Percentiles rank a stretch among this genome's conserved stretches.
phyloP scores from a whole-genome alignment of 2,329 filamentous ascomycete genomes.

The Colletotrichum sp. region DNA sequence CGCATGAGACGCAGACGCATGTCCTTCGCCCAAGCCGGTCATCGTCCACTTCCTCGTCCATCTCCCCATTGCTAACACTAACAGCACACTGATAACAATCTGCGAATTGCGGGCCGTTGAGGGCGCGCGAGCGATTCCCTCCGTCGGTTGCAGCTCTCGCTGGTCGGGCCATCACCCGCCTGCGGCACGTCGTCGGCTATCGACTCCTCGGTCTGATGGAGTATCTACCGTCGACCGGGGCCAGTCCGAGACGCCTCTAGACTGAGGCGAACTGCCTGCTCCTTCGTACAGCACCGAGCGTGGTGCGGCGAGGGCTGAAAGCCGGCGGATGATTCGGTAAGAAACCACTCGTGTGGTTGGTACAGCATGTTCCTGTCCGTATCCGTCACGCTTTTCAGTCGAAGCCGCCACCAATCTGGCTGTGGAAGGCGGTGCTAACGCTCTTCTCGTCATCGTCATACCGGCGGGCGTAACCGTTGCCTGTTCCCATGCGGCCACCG shows the following conservation, averaged over 20 bases:
- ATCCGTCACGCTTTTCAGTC: slow-evolving; percentile 44
- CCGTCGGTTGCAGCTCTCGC: slow-evolving; percentile 19
- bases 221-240: not conserved
- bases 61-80: slow-evolving; percentile 10
- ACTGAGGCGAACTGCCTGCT: slow-evolving; percentile 11
- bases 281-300: slow-evolving; percentile 17
- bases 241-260: slow-evolving; percentile 1
- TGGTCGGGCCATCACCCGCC: slow-evolving; percentile 21
- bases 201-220: not conserved
- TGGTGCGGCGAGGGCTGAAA: slow-evolving; percentile 20
- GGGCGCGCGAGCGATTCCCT: slow-evolving; percentile 14
- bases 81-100: slow-evolving; percentile 16
- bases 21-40: not conserved
- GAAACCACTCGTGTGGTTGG: slow-evolving; percentile 5
- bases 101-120: slow-evolving; percentile 19
- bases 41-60: not conserved
- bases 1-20: not conserved
- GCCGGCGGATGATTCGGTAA: slow-evolving; percentile 18
- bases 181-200: slow-evolving; percentile 14
- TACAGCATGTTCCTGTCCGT: slow-evolving; percentile 16
- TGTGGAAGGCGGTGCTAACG: slow-evolving; percentile 95
- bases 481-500: slow-evolving; percentile 70
- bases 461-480: slow-evolving; percentile 64
- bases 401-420: slow-evolving; percentile 78
- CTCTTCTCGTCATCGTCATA: slow-evolving; percentile 96